Conservation (phyloP, 1,139 yeast species). For the Citeromyces hawaiiensis region DNA sequence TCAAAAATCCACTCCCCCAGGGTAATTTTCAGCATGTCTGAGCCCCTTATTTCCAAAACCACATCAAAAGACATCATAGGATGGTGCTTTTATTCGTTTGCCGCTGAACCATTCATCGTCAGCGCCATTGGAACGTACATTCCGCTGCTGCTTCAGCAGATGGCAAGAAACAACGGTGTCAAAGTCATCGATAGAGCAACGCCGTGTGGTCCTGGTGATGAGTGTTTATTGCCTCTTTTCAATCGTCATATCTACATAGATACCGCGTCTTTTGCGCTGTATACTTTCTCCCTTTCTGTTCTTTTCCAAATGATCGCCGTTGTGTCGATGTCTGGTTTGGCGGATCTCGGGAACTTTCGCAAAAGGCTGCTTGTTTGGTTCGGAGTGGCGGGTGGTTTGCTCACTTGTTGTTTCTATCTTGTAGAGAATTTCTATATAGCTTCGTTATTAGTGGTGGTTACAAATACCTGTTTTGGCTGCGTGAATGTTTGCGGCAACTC, state of each 20-base stretch:
- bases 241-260: slow-evolving; percentile 29
- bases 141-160: slow-evolving; percentile 49
- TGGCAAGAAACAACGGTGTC: slow-evolving; percentile 57
- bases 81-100: slow-evolving; percentile 49
- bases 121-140: slow-evolving; percentile 63
- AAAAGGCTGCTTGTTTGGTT: slow-evolving; percentile 35
- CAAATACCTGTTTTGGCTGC: slow-evolving; percentile 60
- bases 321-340: slow-evolving; percentile 53
- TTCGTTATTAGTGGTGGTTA: slow-evolving; percentile 39
- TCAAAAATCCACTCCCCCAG: neutral
- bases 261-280: slow-evolving; percentile 55
- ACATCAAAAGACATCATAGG: slow-evolving; percentile 26
- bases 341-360: slow-evolving; percentile 42
- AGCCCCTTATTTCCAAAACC: slow-evolving; percentile 7
- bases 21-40: neutral
- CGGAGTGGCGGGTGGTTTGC: slow-evolving; percentile 39
- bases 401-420: slow-evolving; percentile 29
- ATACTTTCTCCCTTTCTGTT: slow-evolving; percentile 54
- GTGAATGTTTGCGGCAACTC: slow-evolving; percentile 70
- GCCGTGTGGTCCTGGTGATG: slow-evolving; percentile 13
- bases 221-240: slow-evolving; percentile 27
- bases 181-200: slow-evolving; percentile 26
- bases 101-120: slow-evolving; percentile 64
- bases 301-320: slow-evolving; percentile 51
- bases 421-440: slow-evolving; percentile 36